Base-by-base conservation (phyloP, 73 alveolate species). In the Paramecium primaurelia region DNA sequence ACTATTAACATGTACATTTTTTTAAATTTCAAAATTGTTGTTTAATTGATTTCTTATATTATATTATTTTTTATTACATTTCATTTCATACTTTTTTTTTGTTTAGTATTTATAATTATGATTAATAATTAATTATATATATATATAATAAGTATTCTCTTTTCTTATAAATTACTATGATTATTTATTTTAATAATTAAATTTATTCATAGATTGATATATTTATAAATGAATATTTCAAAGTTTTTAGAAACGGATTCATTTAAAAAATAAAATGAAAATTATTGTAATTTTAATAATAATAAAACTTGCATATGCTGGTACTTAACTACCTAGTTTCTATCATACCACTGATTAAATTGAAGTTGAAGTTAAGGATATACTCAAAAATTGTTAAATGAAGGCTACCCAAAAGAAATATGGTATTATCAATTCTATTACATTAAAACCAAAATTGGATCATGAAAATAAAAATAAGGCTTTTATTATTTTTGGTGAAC, bases 401-500 rank as follows among this genome's bases (percentile, higher is more conserved):
- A 64, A 64, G 12, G 45, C 84, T 32, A 28, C 51, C 0, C 9
- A 32, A 28, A 64, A 64, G 26, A 12, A 64, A 12, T 34, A 32
- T 32, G 84, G 84, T 1, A 34, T 32, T 0, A 26, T 64, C 7
- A 6, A 64, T 28, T 64, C 51, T 3, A 64, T 64, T 9, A 64
- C 84, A 16, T 64, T 64, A 34, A 64, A 64, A 7, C 84, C 84
- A 28, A 22, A 64, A 64, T 11, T 32, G 16, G 84, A 28, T 9
- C 9, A 64, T 28, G 69, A 54, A 54, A 64, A 28, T 12, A 64
- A 64, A 20, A 64, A 64, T 64, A 64, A 64, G 7, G 84, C 75
- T 2, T 93, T 94, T 47, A 1, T 94, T 6, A 45, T 94, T 11
- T 94, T 94, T 77, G 97, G 97, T 5, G 97, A 94, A 34, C 97